Percentiles rank a stretch among this genome's conserved stretches.
phyloP scores from a whole-genome alignment of 75 land plant species.

The Selaginella moellendorffii region DNA sequence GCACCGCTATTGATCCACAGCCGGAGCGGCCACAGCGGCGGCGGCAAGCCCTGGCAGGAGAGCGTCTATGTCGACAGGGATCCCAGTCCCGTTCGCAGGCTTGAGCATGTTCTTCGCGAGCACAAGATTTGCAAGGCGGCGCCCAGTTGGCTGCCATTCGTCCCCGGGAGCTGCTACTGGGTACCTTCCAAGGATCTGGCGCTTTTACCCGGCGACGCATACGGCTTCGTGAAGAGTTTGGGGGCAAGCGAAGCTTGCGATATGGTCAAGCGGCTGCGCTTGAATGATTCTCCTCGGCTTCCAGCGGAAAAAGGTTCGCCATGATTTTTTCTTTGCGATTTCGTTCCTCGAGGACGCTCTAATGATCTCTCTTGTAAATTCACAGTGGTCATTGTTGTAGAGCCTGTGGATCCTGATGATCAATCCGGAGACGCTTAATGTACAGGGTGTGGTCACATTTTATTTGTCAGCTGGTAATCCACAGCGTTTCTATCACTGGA shows the following conservation, averaged over 20 bases:
- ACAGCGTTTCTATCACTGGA: no score
- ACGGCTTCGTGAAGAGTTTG: background rate
- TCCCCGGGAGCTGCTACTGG: slow-evolving; percentile 45
- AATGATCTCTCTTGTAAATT: no score
- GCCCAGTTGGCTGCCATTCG: slow-evolving; percentile 45
- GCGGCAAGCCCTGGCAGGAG: background rate
- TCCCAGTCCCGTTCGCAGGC: background rate
- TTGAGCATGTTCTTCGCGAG: background rate
- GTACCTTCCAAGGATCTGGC: slow-evolving; percentile 25
- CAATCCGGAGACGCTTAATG: no score
- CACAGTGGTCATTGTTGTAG: no score
- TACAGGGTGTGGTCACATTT: no score
- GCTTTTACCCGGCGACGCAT: background rate
- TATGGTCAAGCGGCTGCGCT: background rate
- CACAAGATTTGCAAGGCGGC: slow-evolving; percentile 20
- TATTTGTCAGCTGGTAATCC: no score
- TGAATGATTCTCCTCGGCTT: no score
- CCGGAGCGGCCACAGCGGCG: no score
- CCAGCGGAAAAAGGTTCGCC: no score
- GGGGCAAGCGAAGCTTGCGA: background rate
- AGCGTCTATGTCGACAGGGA: background rate
- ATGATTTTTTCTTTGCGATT: no score
- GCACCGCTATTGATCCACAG: background rate
- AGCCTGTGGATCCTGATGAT: no score
- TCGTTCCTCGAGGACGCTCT: no score